Base-by-base conservation (phyloP, 2,329 filamentous ascomycete species). In the Phialocephala subalpina region DNA sequence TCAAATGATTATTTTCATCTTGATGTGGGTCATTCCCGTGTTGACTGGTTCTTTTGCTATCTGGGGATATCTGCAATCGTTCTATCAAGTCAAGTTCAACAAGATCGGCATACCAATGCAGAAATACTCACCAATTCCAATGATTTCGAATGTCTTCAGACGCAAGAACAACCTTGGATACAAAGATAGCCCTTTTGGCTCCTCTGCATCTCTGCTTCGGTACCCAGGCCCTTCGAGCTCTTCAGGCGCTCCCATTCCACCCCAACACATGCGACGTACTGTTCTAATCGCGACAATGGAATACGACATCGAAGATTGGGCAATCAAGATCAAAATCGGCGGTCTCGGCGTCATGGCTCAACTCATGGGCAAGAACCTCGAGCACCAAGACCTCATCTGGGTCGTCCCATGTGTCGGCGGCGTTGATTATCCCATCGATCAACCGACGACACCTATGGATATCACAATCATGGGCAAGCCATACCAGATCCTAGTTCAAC, bases 261-360 rank as follows among this genome's bases (percentile, higher is more conserved):
- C 49, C 3, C 49, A 53, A 33, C 22, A 27, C 27, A 27, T 53
- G 55, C 74, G 80, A 53, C 80, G 86, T n/a, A 90, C 84, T 36
- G 85, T 90, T 1, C 81, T 91, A 25, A 89, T 91, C 61, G 89
- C 87, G 14, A 91, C 89, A 7, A 90, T 91, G 86, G 89, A 91
- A 76, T 91, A 91, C 77, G 87, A 91, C 67, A 90, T 91, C 67
- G 86, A 89, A 63, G 89, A 91, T 73, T 91, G 89, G 86, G 82
- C 78, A 3, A 88, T 91, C 78, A 91, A 90, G 77, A 88, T 91
- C 78, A 91, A 91, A 78, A 91, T 91, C 56, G 89, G 89, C 66
- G 89, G 89, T 67, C 80, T 91, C 4, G 89, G 89, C 75, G 88
- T 90, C 67, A 91, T 91, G 88, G 88, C 89, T 38, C 86, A 89